Evolutionary conservation across 208 protist species (phyloP), one percentile per base, ranked within the genome.

Genomic region (Wallacemonas rigidus): DNA sequence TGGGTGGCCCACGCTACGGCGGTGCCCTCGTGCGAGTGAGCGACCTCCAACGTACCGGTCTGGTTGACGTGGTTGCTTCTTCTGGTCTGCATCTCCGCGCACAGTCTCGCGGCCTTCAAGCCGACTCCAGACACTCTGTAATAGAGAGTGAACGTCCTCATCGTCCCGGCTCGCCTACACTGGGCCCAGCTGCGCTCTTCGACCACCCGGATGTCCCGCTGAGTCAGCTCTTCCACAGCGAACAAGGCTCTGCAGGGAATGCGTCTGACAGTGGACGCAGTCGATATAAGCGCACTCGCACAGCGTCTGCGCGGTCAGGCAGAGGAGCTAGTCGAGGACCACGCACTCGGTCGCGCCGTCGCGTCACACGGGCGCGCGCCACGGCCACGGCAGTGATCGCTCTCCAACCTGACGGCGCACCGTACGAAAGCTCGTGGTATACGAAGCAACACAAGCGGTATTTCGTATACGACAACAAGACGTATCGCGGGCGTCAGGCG

Each of bases 11-110:
- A 68, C 67, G 70, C 1, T 93, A 93, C 48, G 87, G 87, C 6
- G 83, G 84, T 47, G 87, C 83, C 17, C 74, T 95, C 70, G 80
- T 90, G 9, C 80, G 88, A 26, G 72, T 96, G 56, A 96, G 88
- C 65, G 90, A 93, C 36, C 61, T 93, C 57, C 75, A 72, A n/a
- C 74, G 57, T 14, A 50, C 54, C 38, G 79, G 76, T 6, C 64
- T 75, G 1, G 1, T n/a, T 0, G 15, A 62, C 48, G 11, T 54
- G 11, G 39, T 80, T n/a, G 71, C 56, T 6, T 62, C 78, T 9
- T 74, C 61, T 0, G 74, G 69, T 6, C 47, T 74, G 44, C 67
- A 43, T 3, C 58, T 79, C 47, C 69, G 1, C 2, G 58, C 0
- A 53, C 69, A 38, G 9, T 36, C 14, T 45, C 56, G 8, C 43